phyloP scores from a whole-genome alignment of 345 rosid genomes.

The Dipteronia sinensis region DNA sequence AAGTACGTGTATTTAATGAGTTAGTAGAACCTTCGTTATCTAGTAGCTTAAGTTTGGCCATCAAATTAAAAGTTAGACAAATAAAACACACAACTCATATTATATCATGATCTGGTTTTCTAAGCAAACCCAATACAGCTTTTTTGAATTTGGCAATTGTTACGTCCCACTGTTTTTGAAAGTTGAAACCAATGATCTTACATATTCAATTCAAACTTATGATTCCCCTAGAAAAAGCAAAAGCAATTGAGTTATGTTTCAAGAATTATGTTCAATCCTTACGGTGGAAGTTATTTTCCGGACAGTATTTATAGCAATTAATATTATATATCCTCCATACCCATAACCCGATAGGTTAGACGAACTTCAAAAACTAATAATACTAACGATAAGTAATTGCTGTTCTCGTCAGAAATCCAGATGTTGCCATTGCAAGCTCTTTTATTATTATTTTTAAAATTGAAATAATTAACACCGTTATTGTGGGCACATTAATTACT shows the following conservation, averaged over 20 bases:
- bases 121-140: slow-evolving; percentile 1
- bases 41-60: slow-evolving; percentile 27
- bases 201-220: too few species aligned
- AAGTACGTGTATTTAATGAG: neutral
- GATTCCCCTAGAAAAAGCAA: too few species aligned
- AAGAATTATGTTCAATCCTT: too few species aligned
- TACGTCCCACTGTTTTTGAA: neutral
- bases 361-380: too few species aligned
- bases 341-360: too few species aligned
- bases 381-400: neutral
- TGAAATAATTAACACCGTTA: neutral
- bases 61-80: slow-evolving; percentile 6
- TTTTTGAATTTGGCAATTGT: neutral
- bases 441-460: neutral
- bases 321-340: too few species aligned
- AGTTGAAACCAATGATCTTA: too few species aligned
- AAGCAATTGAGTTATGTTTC: neutral
- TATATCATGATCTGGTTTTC: neutral
- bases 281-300: too few species aligned
- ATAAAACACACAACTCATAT: neutral
- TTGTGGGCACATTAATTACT: neutral
- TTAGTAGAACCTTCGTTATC: slow-evolving; percentile 31
- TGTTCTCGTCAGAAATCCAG: neutral
- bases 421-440: neutral
- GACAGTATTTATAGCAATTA: too few species aligned